Evolutionary conservation across 2,329 filamentous ascomycete genomes (phyloP).

Genomic region (Colletotrichum cereale): DNA sequence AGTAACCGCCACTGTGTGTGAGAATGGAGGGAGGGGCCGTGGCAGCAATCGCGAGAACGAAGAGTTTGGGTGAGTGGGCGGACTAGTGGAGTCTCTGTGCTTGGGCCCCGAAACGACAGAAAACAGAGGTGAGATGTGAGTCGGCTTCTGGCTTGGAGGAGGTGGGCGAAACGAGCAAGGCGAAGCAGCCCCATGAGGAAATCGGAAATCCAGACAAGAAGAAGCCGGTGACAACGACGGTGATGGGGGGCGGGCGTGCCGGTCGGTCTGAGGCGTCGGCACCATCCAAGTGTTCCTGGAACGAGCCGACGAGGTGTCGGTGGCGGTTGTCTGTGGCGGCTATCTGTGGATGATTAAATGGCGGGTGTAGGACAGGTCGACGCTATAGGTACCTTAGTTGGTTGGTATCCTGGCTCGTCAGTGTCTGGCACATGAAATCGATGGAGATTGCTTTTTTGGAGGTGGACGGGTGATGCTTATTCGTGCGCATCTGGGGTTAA

Average conservation of each 20-base stretch:
- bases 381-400: background rate
- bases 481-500: background rate
- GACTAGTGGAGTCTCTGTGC: constrained; percentile 26
- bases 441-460: background rate
- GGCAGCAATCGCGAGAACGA: background rate
- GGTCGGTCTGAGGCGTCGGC: background rate
- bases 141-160: background rate
- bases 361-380: background rate
- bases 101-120: constrained; percentile 32
- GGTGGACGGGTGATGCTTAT: background rate
- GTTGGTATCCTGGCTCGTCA: background rate
- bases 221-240: background rate
- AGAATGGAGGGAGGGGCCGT: background rate
- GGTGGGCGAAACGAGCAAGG: background rate
- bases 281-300: background rate
- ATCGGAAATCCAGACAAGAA: background rate
- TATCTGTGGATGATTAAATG: background rate
- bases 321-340: no score
- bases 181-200: background rate
- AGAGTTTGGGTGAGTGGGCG: background rate
- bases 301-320: background rate
- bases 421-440: background rate
- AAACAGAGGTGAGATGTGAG: background rate
- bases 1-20: background rate
- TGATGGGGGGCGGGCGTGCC: background rate